These are phyloP conservation scores for Scutellaria minor DNA, from an alignment of 257 asterid species.

Conservation along the genomic window DNA sequence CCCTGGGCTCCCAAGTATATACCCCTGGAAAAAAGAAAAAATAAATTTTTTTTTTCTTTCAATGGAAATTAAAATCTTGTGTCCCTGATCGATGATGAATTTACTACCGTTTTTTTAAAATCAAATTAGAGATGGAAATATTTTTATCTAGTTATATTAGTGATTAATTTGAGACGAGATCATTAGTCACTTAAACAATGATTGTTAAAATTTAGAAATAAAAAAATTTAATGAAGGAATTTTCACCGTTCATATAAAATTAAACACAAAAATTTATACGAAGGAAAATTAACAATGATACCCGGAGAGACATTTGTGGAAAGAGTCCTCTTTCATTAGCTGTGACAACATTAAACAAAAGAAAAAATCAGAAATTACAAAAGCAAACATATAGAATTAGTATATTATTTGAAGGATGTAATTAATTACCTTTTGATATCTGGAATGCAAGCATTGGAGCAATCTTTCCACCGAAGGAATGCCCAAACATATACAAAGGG, in stretches of 20 bases:
- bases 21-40: slow-evolving; percentile 39
- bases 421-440: slow-evolving; percentile 37
- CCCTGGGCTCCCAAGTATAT: slow-evolving; percentile 43
- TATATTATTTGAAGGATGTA: background rate
- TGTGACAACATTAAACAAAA: background rate
- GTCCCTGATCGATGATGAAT: no score
- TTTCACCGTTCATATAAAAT: no score
- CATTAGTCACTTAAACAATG: no score
- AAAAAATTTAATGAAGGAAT: no score
- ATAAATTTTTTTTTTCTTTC: background rate
- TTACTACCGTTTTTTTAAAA: no score
- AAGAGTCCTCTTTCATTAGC: slow-evolving; percentile 46
- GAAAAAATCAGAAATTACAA: background rate
- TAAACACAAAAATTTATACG: no score
- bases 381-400: background rate
- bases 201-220: no score
- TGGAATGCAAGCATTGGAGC: slow-evolving; percentile 42
- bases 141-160: no score
- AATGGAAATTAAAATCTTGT: no score
- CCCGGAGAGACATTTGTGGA: slow-evolving; percentile 41
- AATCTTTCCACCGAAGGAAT: slow-evolving; percentile 48
- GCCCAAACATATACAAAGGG: slow-evolving; percentile 41
- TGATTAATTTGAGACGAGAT: no score
- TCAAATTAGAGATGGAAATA: no score
- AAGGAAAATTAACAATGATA: background rate